Evolutionary conservation across 108 stramenopile species (phyloP).

Genomic region (Nitzschia sp.): DNA sequence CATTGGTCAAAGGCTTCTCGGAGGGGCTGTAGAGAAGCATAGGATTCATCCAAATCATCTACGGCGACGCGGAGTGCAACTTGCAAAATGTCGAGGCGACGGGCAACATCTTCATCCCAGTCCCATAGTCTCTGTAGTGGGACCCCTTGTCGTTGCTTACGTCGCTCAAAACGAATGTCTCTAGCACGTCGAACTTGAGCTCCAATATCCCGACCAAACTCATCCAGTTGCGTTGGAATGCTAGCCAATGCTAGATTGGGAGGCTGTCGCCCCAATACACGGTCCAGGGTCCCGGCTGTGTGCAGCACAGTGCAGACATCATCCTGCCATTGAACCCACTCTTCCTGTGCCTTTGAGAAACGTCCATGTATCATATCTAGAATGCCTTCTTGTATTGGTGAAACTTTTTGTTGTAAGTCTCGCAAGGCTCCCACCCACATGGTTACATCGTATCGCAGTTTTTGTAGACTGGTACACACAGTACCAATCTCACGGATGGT

Average conservation of each 20-base stretch:
- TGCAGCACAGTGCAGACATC: slow-evolving; percentile 53
- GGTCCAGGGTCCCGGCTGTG: slow-evolving; percentile 37
- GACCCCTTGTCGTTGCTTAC: slow-evolving; percentile 13
- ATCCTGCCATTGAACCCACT: slow-evolving; percentile 55
- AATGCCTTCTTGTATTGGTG: slow-evolving; percentile 43
- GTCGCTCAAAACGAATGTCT: slow-evolving; percentile 44
- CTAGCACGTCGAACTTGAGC: slow-evolving; percentile 56
- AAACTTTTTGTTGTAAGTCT: slow-evolving; percentile 52
- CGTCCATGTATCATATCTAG: slow-evolving; percentile 37
- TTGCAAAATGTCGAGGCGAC: slow-evolving; percentile 41
- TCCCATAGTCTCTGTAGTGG: background rate
- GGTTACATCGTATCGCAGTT: slow-evolving; percentile 52
- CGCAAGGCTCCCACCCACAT: slow-evolving; percentile 74
- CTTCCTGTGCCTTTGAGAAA: slow-evolving; percentile 16
- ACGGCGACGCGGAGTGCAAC: slow-evolving; percentile 59
- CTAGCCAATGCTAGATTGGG: background rate
- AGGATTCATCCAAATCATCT: slow-evolving; percentile 62
- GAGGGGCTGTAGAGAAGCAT: slow-evolving; percentile 46
- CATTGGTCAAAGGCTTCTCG: slow-evolving; percentile 53
- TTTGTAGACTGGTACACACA: slow-evolving; percentile 75
- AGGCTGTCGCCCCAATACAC: slow-evolving; percentile 48
- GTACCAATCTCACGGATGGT: slow-evolving; percentile 39
- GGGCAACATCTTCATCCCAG: slow-evolving; percentile 21
- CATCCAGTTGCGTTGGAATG: slow-evolving; percentile 42
- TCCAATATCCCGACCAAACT: slow-evolving; percentile 79